Evolutionary conservation across 129 eudicot genomes (phyloP), one percentile per base, ranked within the genome.

Genomic region (Centrapalus pauciflorus): DNA sequence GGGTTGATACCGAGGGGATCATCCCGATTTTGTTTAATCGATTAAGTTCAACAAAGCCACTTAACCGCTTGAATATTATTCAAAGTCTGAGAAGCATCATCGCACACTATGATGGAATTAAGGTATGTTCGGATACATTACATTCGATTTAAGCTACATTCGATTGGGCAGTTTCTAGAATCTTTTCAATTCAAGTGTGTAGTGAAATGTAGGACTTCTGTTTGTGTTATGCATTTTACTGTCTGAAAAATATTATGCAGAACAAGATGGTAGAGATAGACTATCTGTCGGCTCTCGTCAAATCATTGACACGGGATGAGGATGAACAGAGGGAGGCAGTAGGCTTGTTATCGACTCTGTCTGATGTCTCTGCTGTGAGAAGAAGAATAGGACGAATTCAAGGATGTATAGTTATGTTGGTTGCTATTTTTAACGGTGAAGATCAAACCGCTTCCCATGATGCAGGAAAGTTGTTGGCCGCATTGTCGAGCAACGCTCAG

Each of bases 341-440:
- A 12, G 89, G 91, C 68, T 80, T 93, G 41, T 64, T 93, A 61
- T 43, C 76, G 69, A 83, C 67, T 8, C 81, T 93, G 0, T 80
- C 82, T 16, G 84, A 86, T 50, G 76, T 88, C 63, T 64, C 83
- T 2, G 69, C 69, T 4, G 90, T 88, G 28, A 75, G 81, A 50
- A 76, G 96, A 69, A 83, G 92, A 61, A 84, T 83, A 0, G 98
- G 96, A 40, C 71, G 98, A 69, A 82, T 93, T 61, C 87, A 84
- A 79, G 98, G 98, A 23, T 85, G 96, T 55, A 89, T 93, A 26
- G 79, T 93, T 37, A 85, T 93, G 98, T 64, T 93, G 66, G 96
- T 88, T 69, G 73, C 98, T 12, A 88, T 88, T 49, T 61, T 77
- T 1, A 88, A 86, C 38, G 92, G 95, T 4, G 82, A 88, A 5